Percentiles rank a stretch among this genome's conserved stretches.
phyloP scores from a whole-genome alignment of 352 stramenopile species.

The Thraustochytrium striatum region DNA sequence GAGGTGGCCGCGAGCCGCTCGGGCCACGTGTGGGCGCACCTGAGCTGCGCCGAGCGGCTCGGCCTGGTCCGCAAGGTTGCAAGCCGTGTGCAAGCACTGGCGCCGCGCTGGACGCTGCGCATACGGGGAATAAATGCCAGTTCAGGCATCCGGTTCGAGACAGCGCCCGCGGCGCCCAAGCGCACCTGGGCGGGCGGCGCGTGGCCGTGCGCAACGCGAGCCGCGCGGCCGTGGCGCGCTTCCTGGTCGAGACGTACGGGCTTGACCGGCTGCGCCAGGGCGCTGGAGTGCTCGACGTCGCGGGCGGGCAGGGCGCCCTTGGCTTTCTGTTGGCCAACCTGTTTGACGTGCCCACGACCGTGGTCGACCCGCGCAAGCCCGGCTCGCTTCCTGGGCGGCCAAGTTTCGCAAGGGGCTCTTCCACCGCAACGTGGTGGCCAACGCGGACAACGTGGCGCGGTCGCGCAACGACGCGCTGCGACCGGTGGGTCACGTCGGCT shows the following conservation, averaged over 20 bases:
- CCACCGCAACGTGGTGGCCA: slow-evolving; percentile 36
- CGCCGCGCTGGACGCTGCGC: neutral
- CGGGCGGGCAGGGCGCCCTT: slow-evolving; percentile 70
- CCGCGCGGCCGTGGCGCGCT: slow-evolving; percentile 54
- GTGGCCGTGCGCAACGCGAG: slow-evolving; percentile 24
- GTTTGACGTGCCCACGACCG: slow-evolving; percentile 63
- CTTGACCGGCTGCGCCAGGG: slow-evolving; percentile 58
- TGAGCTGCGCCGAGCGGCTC: neutral
- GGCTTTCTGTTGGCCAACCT: slow-evolving; percentile 78
- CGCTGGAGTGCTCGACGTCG: slow-evolving; percentile 70
- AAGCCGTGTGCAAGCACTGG: slow-evolving; percentile 47
- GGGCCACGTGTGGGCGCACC: neutral
- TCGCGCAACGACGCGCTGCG: neutral
- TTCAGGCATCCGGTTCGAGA: slow-evolving; percentile 10
- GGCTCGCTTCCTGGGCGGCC: slow-evolving; percentile 18
- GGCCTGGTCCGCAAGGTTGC: neutral
- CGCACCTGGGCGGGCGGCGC: neutral
- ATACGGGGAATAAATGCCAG: slow-evolving; percentile 40
- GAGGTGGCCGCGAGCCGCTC: neutral
- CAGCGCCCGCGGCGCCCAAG: neutral
- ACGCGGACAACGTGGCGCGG: neutral
- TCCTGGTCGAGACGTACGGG: slow-evolving; percentile 69
- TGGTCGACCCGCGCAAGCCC: slow-evolving; percentile 64
- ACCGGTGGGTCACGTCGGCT: slow-evolving; percentile 10
- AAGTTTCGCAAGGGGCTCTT: slow-evolving; percentile 48